Evolutionary conservation across 345 rosid species (phyloP).

Genomic region (Linum usitatissimum): DNA sequence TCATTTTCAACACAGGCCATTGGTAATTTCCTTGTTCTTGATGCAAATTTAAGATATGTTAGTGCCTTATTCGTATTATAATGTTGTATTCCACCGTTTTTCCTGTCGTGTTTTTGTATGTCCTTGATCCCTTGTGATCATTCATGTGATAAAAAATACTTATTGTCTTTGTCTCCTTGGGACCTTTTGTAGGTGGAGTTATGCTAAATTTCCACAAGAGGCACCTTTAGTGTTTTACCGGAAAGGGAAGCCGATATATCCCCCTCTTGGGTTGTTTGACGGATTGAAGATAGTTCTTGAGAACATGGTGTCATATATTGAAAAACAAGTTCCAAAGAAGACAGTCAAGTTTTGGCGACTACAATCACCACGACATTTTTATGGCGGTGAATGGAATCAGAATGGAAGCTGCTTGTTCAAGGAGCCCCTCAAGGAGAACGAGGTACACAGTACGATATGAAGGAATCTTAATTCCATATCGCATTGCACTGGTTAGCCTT

Average conservation of each 20-base stretch:
- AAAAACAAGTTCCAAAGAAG: conserved; percentile 42
- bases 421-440: conserved; percentile 48
- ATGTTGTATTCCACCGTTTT: neutral
- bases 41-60: neutral
- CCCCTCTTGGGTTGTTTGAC: conserved; percentile 55
- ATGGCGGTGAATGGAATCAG: conserved; percentile 90
- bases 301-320: conserved; percentile 56
- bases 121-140: neutral
- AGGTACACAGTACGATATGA: conserved; percentile 33
- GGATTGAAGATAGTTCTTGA: conserved; percentile 70
- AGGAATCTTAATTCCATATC: too few relatives aligned
- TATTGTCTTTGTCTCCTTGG: conserved; percentile 2
- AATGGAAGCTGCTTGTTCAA: conserved; percentile 83
- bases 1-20: conserved; percentile 83
- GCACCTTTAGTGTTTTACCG: conserved; percentile 71
- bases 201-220: conserved; percentile 81
- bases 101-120: neutral
- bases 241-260: conserved; percentile 54
- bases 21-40: conserved; percentile 41
- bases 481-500: too few relatives aligned
- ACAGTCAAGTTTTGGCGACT: conserved; percentile 82
- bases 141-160: neutral
- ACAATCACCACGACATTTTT: conserved; percentile 90
- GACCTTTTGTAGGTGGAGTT: conserved; percentile 61
- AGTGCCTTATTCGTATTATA: neutral